These are phyloP conservation scores for Amanita molliuscula DNA, from an alignment of 768 basidiomycete genomes.

Conservation along the genomic window DNA sequence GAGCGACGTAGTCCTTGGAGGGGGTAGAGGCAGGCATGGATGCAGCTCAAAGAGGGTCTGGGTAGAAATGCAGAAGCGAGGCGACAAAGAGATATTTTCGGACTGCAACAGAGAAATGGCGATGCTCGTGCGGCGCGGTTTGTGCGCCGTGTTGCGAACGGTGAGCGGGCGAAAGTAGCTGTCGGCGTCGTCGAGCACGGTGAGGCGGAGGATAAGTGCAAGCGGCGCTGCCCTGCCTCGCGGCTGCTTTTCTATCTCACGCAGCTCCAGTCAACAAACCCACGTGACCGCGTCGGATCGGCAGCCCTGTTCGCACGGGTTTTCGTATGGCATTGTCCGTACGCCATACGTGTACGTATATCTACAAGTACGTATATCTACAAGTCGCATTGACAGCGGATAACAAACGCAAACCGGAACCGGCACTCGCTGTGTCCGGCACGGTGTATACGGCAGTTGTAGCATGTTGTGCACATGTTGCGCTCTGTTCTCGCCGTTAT, in stretches of 20 bases:
- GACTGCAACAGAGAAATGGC: slow-evolving; percentile 1
- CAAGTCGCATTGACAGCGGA: too few relatives aligned
- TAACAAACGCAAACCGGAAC: not conserved
- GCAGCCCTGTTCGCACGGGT: too few relatives aligned
- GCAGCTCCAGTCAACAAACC: slow-evolving; percentile 29
- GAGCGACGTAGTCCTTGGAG: slow-evolving; percentile 25
- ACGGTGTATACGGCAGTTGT: not conserved
- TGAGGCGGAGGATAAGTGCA: slow-evolving; percentile 12
- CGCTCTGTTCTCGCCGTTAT: slow-evolving; percentile 27
- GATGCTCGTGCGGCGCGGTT: slow-evolving; percentile 1
- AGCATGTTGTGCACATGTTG: not conserved
- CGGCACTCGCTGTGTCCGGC: not conserved
- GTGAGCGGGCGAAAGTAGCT: slow-evolving; percentile 4
- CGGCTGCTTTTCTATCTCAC: slow-evolving; percentile 27
- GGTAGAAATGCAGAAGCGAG: slow-evolving; percentile 13
- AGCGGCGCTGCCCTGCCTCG: slow-evolving; percentile 17
- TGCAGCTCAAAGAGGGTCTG: slow-evolving; percentile 15
- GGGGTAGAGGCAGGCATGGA: slow-evolving; percentile 37
- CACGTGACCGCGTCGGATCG: slow-evolving; percentile 30
- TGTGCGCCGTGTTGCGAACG: slow-evolving; percentile 6
- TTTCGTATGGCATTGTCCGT: too few relatives aligned
- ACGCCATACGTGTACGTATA: not conserved
- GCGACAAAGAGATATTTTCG: slow-evolving; percentile 10
- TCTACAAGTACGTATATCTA: not conserved
- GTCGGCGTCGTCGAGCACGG: slow-evolving; percentile 16